Conservation (phyloP, 202 grass and related monocot species). For the Elaeis oleifera region DNA sequence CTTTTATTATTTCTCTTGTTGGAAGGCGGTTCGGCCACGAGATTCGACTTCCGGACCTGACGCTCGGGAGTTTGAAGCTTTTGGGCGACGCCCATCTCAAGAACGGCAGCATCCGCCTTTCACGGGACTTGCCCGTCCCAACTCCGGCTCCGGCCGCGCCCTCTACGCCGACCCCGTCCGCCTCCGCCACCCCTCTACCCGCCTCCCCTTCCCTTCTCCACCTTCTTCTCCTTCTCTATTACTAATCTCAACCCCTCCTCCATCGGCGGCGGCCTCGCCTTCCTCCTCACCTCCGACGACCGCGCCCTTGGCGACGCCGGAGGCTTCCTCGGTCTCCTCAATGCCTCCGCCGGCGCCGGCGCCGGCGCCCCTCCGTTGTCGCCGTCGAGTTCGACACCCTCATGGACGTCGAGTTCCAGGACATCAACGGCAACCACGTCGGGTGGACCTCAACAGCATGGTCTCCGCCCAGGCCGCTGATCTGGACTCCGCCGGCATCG, state of each 20-base stretch:
- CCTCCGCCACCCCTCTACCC: slow-evolving; percentile 16
- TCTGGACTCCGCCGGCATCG: slow-evolving; percentile 34
- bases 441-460: slow-evolving; percentile 73
- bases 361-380: slow-evolving; percentile 14
- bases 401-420: slow-evolving; percentile 71
- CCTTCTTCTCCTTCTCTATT: slow-evolving; percentile 77
- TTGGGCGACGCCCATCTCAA: slow-evolving; percentile 93
- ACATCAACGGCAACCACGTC: slow-evolving; percentile 71
- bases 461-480: slow-evolving; percentile 53
- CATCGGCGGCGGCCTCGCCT: slow-evolving; percentile 73
- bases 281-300: slow-evolving; percentile 48
- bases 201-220: slow-evolving; percentile 53
- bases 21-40: slow-evolving; percentile 4
- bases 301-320: slow-evolving; percentile 44
- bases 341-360: neutral
- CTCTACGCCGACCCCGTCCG: slow-evolving; percentile 49
- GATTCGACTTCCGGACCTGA: slow-evolving; percentile 85
- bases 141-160: slow-evolving; percentile 54
- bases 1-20: neutral
- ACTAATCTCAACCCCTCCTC: slow-evolving; percentile 54
- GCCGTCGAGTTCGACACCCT: slow-evolving; percentile 90
- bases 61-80: slow-evolving; percentile 50
- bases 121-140: slow-evolving; percentile 67
- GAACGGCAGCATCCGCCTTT: slow-evolving; percentile 73
- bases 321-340: slow-evolving; percentile 44